Evolutionary conservation across 345 rosid genomes (phyloP).

Genomic region (Eutrema yunnanense): DNA sequence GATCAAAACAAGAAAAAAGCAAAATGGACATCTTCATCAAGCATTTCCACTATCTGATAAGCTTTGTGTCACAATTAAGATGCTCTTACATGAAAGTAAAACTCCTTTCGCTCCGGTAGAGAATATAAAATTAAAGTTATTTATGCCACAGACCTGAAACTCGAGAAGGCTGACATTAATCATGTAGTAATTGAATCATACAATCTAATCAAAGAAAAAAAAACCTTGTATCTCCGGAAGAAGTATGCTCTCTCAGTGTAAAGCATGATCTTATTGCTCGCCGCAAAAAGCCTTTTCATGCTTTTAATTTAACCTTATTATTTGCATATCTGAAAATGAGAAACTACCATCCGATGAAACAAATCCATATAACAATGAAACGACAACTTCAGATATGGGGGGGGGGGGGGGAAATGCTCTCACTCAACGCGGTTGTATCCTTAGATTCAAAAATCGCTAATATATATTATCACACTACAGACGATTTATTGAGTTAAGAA

Average conservation of each 20-base stretch:
- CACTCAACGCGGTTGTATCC: no score
- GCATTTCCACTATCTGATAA: constrained; percentile 68
- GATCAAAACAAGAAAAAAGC: constrained; percentile 64
- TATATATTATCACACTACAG: no score
- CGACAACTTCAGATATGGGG: not conserved
- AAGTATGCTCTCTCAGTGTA: constrained; percentile 40
- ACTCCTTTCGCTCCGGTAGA: constrained; percentile 87
- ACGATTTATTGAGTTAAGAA: no score
- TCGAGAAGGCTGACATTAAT: not conserved
- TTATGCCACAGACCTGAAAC: constrained; percentile 72
- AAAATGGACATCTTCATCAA: constrained; percentile 54
- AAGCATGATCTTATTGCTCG: constrained; percentile 64
- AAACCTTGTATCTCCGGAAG: not conserved
- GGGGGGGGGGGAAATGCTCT: no score
- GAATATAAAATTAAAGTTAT: constrained; percentile 73
- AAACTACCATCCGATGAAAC: not conserved
- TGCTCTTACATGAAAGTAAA: no score
- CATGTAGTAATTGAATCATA: not conserved
- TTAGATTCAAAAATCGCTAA: no score
- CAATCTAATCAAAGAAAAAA: not conserved
- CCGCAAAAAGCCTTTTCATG: constrained; percentile 63
- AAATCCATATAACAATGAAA: not conserved
- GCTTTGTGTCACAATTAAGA: no score
- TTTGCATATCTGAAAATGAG: constrained; percentile 45
- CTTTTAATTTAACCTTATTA: constrained; percentile 55